Conservation (phyloP, 1,284 basidiomycete species). For the Heterobasidion irregulare region DNA sequence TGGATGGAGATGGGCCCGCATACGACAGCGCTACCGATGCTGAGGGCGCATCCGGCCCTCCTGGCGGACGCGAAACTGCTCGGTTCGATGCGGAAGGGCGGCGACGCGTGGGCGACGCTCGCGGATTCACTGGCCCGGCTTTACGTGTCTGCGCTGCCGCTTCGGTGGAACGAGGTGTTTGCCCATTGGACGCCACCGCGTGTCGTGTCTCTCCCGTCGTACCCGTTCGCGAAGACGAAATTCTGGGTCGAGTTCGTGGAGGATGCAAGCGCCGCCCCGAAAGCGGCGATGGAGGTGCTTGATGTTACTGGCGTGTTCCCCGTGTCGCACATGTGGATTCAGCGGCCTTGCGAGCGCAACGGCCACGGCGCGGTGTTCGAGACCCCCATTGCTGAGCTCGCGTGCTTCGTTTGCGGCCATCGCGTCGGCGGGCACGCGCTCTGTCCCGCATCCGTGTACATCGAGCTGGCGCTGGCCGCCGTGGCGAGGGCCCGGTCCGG, state of each 20-base stretch:
- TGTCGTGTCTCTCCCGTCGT: slow-evolving; percentile 46
- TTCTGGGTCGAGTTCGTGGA: slow-evolving; percentile 52
- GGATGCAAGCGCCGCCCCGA: not conserved
- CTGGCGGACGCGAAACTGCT: slow-evolving; percentile 27
- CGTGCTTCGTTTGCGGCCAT: slow-evolving; percentile 46
- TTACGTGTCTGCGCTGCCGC: slow-evolving; percentile 29
- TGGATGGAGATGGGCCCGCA: slow-evolving; percentile 68
- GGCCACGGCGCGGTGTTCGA: slow-evolving; percentile 39
- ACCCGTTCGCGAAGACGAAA: slow-evolving; percentile 47
- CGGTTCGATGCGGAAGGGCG: slow-evolving; percentile 38
- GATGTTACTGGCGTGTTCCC: slow-evolving; percentile 21
- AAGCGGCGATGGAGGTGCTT: not conserved
- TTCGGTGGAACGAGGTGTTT: slow-evolving; percentile 53
- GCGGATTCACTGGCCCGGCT: slow-evolving; percentile 36
- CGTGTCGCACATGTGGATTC: slow-evolving; percentile 35
- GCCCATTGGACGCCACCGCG: slow-evolving; percentile 23
- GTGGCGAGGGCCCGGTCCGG: slow-evolving; percentile 26
- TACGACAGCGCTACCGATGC: slow-evolving; percentile 44
- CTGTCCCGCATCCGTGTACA: slow-evolving; percentile 63
- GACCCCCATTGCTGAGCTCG: slow-evolving; percentile 37
- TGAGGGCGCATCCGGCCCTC: slow-evolving; percentile 33
- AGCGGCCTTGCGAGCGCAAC: slow-evolving; percentile 32
- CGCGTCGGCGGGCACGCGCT: slow-evolving; percentile 46
- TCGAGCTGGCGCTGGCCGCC: slow-evolving; percentile 45
- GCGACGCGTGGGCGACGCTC: slow-evolving; percentile 36